These are phyloP conservation scores for Nicotiana benthamiana DNA, from an alignment of 257 asterid genomes.

Conservation along the genomic window DNA sequence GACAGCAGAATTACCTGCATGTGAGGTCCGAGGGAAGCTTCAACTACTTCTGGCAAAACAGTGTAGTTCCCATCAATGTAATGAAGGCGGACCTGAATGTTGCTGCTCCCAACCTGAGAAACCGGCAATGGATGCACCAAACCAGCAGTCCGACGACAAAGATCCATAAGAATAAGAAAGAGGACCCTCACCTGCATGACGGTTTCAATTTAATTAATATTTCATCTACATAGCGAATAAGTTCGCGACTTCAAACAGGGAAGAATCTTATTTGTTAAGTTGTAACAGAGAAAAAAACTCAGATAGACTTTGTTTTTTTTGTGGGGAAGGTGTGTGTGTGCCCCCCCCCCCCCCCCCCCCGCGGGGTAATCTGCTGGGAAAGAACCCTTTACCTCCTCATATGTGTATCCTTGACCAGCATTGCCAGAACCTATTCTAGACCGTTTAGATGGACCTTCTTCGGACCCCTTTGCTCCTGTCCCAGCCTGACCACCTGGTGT, in stretches of 20 bases:
- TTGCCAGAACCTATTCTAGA: conserved; percentile 93
- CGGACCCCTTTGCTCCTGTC: conserved; percentile 64
- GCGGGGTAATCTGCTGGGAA: not conserved
- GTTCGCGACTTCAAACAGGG: not conserved
- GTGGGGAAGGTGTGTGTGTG: not conserved
- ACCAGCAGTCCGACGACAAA: conserved; percentile 87
- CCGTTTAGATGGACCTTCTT: conserved; percentile 83
- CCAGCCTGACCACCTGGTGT: conserved; percentile 49
- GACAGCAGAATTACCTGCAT: conserved; percentile 65
- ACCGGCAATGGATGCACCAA: conserved; percentile 79
- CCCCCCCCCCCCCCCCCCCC: no score
- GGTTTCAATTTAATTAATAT: conserved; percentile 4
- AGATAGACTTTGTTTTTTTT: not conserved
- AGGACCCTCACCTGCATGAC: conserved; percentile 87
- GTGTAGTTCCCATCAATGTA: conserved; percentile 95
- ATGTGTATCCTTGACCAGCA: conserved; percentile 99
- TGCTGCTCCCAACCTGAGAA: conserved; percentile 95
- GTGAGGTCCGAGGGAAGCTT: conserved; percentile 99
- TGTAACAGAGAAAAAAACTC: not conserved
- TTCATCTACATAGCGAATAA: not conserved
- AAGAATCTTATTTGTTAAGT: not conserved
- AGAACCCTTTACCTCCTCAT: conserved; percentile 64
- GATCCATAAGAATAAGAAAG: conserved; percentile 93
- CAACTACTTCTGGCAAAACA: conserved; percentile 93
- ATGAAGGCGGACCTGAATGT: conserved; percentile 91